A percentile compares a stretch with the other conserved stretches of the same genome.
phyloP scores from a whole-genome alignment of 2,329 filamentous ascomycete genomes.

The Geosmithia flava region DNA sequence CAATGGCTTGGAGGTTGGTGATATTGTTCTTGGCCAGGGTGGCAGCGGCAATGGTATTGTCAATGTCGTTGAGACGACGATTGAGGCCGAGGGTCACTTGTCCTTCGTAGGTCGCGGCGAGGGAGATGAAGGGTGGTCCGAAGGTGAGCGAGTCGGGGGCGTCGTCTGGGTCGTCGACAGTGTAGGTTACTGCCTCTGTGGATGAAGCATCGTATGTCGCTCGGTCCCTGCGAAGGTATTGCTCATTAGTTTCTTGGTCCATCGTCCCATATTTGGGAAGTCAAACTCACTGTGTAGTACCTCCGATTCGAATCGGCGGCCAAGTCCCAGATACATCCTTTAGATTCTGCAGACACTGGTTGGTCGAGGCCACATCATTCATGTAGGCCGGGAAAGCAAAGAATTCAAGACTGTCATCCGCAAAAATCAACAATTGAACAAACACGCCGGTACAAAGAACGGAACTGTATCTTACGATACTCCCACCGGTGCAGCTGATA shows the following conservation, averaged over 20 bases:
- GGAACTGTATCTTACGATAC: conserved; percentile 24
- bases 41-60: conserved; percentile 42
- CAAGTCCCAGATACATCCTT: conserved; percentile 33
- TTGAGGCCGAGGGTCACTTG: conserved; percentile 40
- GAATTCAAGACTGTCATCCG: conserved; percentile 32
- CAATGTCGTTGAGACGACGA: conserved; percentile 35
- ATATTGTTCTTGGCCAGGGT: conserved; percentile 28
- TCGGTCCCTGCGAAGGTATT: conserved; percentile 21
- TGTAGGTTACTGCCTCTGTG: conserved; percentile 34
- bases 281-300: conserved; percentile 39
- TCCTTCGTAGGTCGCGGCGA: conserved; percentile 35
- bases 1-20: conserved; percentile 36
- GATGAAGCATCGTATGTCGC: conserved; percentile 34
- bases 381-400: conserved; percentile 44
- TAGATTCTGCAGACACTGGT: conserved; percentile 37
- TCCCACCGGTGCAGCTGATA: conserved; percentile 28
- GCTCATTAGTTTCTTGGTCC: neutral
- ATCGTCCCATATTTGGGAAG: too few species aligned
- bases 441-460: too few species aligned
- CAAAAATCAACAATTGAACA: neutral
- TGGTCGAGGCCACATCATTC: conserved; percentile 34
- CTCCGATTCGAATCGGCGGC: conserved; percentile 44
- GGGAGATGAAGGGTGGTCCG: conserved; percentile 36
- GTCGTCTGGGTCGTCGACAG: conserved; percentile 30
- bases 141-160: conserved; percentile 37